These are phyloP conservation scores for Lasiodiplodia hormozganensis DNA, from an alignment of 2,329 filamentous ascomycete species.

Conservation along the genomic window DNA sequence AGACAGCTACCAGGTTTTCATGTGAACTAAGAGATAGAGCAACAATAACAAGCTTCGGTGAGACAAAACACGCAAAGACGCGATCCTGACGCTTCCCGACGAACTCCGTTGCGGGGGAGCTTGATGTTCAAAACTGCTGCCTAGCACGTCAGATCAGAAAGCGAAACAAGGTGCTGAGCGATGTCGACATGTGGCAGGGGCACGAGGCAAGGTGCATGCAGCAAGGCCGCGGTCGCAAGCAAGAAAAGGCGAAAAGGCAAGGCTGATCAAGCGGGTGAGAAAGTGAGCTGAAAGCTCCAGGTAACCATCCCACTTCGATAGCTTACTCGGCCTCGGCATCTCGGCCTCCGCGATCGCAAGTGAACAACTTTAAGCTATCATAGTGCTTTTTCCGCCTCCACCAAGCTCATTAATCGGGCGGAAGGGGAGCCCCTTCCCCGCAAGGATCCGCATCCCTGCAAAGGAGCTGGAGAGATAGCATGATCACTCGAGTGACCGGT, in stretches of 20 bases:
- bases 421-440: background rate
- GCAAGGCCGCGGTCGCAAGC: background rate
- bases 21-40: background rate
- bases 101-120: background rate
- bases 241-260: background rate
- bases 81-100: background rate
- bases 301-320: background rate
- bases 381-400: background rate
- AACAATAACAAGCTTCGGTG: background rate
- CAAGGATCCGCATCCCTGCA: conserved; percentile 9
- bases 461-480: background rate
- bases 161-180: background rate
- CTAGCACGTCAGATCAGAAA: background rate
- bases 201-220: background rate
- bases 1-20: background rate
- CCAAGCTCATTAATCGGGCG: background rate
- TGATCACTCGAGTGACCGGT: background rate
- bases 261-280: background rate
- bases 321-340: background rate
- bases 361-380: background rate
- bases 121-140: conserved; percentile 14
- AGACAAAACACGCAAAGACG: background rate
- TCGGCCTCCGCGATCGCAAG: background rate
- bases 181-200: conserved; percentile 4
- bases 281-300: background rate